Base-by-base conservation (phyloP, 139 green algal species). In the Cymbomonas tetramitiformis region DNA sequence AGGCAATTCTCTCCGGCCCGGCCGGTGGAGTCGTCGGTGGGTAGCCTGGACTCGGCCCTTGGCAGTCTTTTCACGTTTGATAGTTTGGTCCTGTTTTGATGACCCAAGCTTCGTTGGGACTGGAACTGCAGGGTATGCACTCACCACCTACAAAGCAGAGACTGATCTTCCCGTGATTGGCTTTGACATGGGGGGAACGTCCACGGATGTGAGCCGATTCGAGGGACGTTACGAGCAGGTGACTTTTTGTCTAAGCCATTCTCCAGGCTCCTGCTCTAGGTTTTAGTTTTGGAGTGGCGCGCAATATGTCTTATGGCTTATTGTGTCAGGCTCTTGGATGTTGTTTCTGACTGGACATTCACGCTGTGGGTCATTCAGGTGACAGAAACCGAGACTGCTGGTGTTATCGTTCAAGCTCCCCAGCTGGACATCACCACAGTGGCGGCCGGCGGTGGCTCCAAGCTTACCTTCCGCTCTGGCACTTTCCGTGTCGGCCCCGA, bases 351-450 rank as follows among this genome's bases (percentile, higher is more conserved):
- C n/a, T n/a, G n/a, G n/a, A n/a, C n/a, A n/a, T n/a, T n/a, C n/a
- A n/a, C n/a, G n/a, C n/a, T n/a, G n/a, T n/a, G n/a, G n/a, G n/a
- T n/a, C n/a, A n/a, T n/a, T n/a, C 86, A 93, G 41, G 87, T 95
- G 29, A 93, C 92, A 62, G 90, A 97, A 66, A 90, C 80, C 63
- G 85, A 77, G 30, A 94, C 83, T 0, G 89, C 90, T 7, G 90
- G 88, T 24, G 73, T 90, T 19, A 76, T 67, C 32, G 84, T 86
- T 8, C 74, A 91, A 65, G 88, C 90, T 3, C 90, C 90, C 2
- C 90, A 96, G 68, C 76, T 97, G 38, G 90, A 97, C 71, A 97
- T 97, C 72, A 95, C 94, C 73, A 97, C 90, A 8, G 90, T 97
- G 38, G 90, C 90, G 18, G 90, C 90, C 34, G 90, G 90, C 1